Conservation (phyloP, 2,329 filamentous ascomycete genomes). For the Aspergillus aculeatinus region DNA sequence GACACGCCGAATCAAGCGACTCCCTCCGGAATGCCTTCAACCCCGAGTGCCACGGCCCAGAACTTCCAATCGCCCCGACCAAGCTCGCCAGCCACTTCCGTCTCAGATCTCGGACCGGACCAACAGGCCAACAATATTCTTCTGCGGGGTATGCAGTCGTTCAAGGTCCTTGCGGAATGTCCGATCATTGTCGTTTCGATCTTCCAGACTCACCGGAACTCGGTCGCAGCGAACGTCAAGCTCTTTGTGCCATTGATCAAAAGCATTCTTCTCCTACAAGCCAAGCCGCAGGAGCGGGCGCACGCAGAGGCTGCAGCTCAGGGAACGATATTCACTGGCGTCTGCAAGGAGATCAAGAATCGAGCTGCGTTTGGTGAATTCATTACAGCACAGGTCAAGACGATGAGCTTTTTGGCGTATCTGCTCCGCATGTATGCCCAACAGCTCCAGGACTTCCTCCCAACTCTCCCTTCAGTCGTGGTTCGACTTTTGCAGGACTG, state of each 20-base stretch:
- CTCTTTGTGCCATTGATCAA: slow-evolving; percentile 93
- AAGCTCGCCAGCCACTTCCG: slow-evolving; percentile 79
- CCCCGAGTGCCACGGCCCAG: slow-evolving; percentile 54
- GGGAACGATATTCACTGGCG: slow-evolving; percentile 83
- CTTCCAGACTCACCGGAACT: slow-evolving; percentile 84
- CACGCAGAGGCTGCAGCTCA: slow-evolving; percentile 79
- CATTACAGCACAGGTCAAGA: slow-evolving; percentile 97
- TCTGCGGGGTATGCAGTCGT: slow-evolving; percentile 94
- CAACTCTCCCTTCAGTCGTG: slow-evolving; percentile 80
- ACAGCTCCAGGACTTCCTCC: slow-evolving; percentile 83
- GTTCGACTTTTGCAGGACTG: slow-evolving; percentile 91
- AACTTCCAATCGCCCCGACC: slow-evolving; percentile 86
- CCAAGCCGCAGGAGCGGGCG: slow-evolving; percentile 87
- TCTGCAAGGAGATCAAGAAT: slow-evolving; percentile 91
- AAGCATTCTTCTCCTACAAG: slow-evolving; percentile 80
- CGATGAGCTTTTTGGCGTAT: slow-evolving; percentile 97
- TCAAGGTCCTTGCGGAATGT: slow-evolving; percentile 96
- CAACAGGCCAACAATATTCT: slow-evolving; percentile 79
- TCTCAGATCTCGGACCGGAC: slow-evolving; percentile 77
- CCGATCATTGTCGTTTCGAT: slow-evolving; percentile 98
- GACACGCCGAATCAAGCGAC: slow-evolving; percentile 67
- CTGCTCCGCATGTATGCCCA: slow-evolving; percentile 83
- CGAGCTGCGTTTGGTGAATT: slow-evolving; percentile 94
- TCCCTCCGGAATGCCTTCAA: slow-evolving; percentile 52
- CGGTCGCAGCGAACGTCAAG: slow-evolving; percentile 81